Conservation (phyloP, 306 rosid genomes). For the Oemleria cerasiformis region DNA sequence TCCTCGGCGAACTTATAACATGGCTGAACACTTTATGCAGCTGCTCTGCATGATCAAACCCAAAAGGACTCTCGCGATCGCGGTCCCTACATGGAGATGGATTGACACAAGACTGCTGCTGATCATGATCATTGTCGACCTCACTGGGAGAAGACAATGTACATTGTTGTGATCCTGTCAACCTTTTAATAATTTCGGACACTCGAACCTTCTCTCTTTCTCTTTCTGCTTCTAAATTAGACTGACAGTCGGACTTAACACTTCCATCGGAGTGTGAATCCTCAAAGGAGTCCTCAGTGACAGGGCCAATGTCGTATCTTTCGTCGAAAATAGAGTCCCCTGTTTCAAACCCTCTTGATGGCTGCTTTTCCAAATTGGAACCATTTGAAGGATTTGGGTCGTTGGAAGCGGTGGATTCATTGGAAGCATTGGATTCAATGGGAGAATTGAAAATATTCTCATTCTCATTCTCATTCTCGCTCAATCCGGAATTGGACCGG, state of each 20-base stretch:
- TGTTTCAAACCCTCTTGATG: conserved; percentile 26
- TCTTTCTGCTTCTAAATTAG: conserved; percentile 37
- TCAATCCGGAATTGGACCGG: conserved; percentile 21
- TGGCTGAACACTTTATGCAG: conserved; percentile 26
- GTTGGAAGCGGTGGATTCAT: background rate
- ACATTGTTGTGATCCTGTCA: conserved; percentile 34
- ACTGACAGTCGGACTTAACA: conserved; percentile 22
- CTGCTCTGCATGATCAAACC: conserved; percentile 22
- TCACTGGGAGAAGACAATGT: conserved; percentile 16
- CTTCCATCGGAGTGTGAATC: conserved; percentile 48
- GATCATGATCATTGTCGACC: conserved; percentile 39
- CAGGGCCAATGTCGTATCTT: conserved; percentile 21
- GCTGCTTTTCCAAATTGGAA: conserved; percentile 16
- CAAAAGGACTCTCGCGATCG: conserved; percentile 15
- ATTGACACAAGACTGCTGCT: conserved; percentile 17
- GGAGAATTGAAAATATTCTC: background rate
- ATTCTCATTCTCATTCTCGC: conserved; percentile 22
- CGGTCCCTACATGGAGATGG: conserved; percentile 31
- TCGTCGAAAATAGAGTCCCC: conserved; percentile 37
- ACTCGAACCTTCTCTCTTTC: conserved; percentile 66
- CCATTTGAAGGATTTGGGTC: background rate
- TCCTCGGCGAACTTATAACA: conserved; percentile 32
- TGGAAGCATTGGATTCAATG: background rate
- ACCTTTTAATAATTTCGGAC: conserved; percentile 61
- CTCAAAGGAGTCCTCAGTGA: conserved; percentile 28